Evolutionary conservation across 768 basidiomycete species (phyloP), one percentile per base, ranked within the genome.

Genomic region (Termitomyces sp.): DNA sequence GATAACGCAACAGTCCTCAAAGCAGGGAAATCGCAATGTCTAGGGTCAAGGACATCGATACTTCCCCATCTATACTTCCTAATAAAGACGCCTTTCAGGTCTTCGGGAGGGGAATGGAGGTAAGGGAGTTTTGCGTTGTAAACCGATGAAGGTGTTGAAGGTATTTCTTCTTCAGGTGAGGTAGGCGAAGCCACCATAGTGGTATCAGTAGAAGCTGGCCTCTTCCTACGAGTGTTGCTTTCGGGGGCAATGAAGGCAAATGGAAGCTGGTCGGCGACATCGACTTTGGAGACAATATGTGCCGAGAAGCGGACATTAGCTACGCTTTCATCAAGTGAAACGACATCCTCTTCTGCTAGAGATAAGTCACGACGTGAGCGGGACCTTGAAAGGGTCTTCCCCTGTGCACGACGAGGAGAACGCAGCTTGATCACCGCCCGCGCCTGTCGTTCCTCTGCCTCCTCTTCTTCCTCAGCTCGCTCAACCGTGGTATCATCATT

Each of bases 11-110:
- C 86, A 14, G 90, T 92, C 59, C 90, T 81, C 68, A 97, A 72
- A 58, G 88, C 85, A 38, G 87, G 80, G 67, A 93, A 94, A 70
- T 97, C 94, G 62, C 90, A 93, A 60, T 96, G 93, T 28, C 77
- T 78, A 51, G 92, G 90, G 69, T 91, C 78, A 47, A 94, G 80
- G 53, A 94, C 91, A 68, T 93, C 89, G 56, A 95, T 78, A 44
- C 80, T 87, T 35, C 94, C 94, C 93, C 93, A 96, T 62, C 91
- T 74, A 68, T 88, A 95, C 65, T 81, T 84, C 59, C 93, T 74
- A 34, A 82, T 75, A 66, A 93, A 93, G 53, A 87, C 77, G 47
- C 90, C 88, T 70, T 79, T 81, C 65, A 91, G 70, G 65, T 85
- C 80, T 21, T 84, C 82, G 22, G 86, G 88, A 22, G 83, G 82